A percentile compares a stretch with the other conserved stretches of the same genome.
These are phyloP conservation scores for Saccharomycopsis sp. DNA, from an alignment of 805 yeast species.

Conservation along the genomic window DNA sequence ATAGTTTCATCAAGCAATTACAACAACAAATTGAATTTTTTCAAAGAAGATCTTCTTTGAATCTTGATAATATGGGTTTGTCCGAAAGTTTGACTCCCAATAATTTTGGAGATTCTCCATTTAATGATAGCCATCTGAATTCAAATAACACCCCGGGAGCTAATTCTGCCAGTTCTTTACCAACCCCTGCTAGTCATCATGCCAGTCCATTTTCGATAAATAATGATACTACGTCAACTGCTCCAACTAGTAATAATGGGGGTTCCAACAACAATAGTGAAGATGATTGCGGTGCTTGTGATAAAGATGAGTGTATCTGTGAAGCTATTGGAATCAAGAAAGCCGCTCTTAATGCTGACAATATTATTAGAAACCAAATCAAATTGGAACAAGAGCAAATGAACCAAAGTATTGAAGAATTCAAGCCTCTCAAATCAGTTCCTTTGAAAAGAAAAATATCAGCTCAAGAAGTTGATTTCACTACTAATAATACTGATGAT, in stretches of 20 bases:
- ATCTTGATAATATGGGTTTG: not conserved
- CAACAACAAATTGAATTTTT: not conserved
- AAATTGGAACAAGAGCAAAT: not conserved
- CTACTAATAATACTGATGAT: slow-evolving; percentile 2
- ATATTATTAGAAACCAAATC: slow-evolving; percentile 1
- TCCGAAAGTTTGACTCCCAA: too few relatives aligned
- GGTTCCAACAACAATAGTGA: slow-evolving; percentile 19
- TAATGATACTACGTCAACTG: not conserved
- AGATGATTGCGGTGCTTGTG: slow-evolving; percentile 53
- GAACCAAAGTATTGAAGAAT: not conserved
- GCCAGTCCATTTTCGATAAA: slow-evolving; percentile 17
- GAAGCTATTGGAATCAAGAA: slow-evolving; percentile 30
- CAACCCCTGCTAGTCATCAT: slow-evolving; percentile 16
- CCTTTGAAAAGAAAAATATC: slow-evolving; percentile 10
- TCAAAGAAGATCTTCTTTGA: too few relatives aligned
- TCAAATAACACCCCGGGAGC: not conserved
- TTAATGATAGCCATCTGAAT: not conserved
- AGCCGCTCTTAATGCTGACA: slow-evolving; percentile 4
- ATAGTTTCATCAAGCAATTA: not conserved
- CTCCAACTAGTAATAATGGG: slow-evolving; percentile 3
- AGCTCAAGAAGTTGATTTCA: slow-evolving; percentile 15
- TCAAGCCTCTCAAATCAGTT: slow-evolving; percentile 3
- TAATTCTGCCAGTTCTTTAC: slow-evolving; percentile 11
- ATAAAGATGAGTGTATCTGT: slow-evolving; percentile 60
- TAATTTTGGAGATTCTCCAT: not conserved